Percentiles rank a stretch among this genome's conserved stretches.
Evolutionary conservation across 345 rosid species (phyloP).

Genomic region (Erucastrum elatum): DNA sequence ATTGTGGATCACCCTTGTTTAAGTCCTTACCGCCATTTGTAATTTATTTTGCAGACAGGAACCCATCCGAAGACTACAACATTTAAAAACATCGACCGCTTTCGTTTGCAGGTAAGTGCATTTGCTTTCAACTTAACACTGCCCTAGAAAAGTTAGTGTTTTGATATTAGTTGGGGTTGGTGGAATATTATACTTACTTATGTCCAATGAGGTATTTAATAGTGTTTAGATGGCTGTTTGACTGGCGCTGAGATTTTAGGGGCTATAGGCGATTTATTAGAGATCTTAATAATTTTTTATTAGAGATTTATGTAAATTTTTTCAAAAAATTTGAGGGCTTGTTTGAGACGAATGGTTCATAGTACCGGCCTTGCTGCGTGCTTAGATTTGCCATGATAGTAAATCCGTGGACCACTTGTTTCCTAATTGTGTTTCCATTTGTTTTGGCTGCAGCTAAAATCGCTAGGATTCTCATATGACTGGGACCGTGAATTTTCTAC

Average conservation of each 20-base stretch:
- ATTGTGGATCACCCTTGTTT: too few species aligned
- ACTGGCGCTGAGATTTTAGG: too few species aligned
- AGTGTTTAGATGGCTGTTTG: too few species aligned
- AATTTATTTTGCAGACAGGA: slow-evolving; percentile 65
- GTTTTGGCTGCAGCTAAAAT: slow-evolving; percentile 72
- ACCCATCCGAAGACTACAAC: slow-evolving; percentile 91
- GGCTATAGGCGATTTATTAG: too few species aligned
- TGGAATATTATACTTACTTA: background rate
- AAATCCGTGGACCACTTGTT: background rate
- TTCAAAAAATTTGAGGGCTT: too few species aligned
- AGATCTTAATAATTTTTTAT: too few species aligned
- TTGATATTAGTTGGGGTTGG: background rate
- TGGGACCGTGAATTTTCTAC: slow-evolving; percentile 99
- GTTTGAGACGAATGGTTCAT: too few species aligned
- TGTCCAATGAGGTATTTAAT: background rate
- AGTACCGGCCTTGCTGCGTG: background rate
- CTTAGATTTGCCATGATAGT: background rate
- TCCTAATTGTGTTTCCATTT: slow-evolving; percentile 20
- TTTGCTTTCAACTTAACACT: slow-evolving; percentile 7
- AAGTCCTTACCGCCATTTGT: background rate
- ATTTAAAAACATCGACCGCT: slow-evolving; percentile 75
- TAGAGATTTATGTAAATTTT: too few species aligned
- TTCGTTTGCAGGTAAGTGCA: slow-evolving; percentile 68
- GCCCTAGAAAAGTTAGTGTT: background rate
- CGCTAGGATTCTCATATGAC: slow-evolving; percentile 87